Percentiles rank a stretch among this genome's conserved stretches.
Evolutionary conservation across 352 stramenopile genomes (phyloP).

Genomic region (Globisporangium alternatum): DNA sequence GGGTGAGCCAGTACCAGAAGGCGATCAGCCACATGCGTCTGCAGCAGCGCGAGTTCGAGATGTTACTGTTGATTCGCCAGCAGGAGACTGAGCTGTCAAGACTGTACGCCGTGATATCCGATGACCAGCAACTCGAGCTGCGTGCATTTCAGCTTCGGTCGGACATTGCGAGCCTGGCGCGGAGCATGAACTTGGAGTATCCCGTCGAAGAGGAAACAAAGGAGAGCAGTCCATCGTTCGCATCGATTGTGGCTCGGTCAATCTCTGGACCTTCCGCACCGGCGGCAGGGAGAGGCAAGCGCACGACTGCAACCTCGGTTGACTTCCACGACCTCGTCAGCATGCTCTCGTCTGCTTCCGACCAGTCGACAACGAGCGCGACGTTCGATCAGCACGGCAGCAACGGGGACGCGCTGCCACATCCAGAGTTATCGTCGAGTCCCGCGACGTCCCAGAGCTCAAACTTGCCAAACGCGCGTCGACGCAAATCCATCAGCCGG

Average conservation of each 20-base stretch:
- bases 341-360: slow-evolving; percentile 23
- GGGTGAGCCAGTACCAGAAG: slow-evolving; percentile 85
- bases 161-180: slow-evolving; percentile 65
- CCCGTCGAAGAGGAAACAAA: slow-evolving; percentile 28
- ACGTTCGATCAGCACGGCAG: not conserved
- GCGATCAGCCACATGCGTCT: slow-evolving; percentile 86
- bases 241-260: slow-evolving; percentile 7
- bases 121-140: slow-evolving; percentile 62
- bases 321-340: slow-evolving; percentile 54
- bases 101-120: slow-evolving; percentile 53
- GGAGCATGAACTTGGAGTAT: slow-evolving; percentile 78
- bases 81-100: slow-evolving; percentile 75
- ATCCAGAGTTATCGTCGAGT: slow-evolving; percentile 9
- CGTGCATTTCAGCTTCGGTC: slow-evolving; percentile 61
- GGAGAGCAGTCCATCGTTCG: slow-evolving; percentile 5
- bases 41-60: slow-evolving; percentile 84
- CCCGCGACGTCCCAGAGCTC: slow-evolving; percentile 6
- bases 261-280: slow-evolving; percentile 3
- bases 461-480: slow-evolving; percentile 40
- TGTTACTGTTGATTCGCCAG: slow-evolving; percentile 78
- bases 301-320: slow-evolving; percentile 21
- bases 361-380: not conserved
- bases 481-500: slow-evolving; percentile 56
- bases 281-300: slow-evolving; percentile 11
- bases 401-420: not conserved